Conservation (phyloP, 257 asterid genomes). For the Plantago elongata region DNA sequence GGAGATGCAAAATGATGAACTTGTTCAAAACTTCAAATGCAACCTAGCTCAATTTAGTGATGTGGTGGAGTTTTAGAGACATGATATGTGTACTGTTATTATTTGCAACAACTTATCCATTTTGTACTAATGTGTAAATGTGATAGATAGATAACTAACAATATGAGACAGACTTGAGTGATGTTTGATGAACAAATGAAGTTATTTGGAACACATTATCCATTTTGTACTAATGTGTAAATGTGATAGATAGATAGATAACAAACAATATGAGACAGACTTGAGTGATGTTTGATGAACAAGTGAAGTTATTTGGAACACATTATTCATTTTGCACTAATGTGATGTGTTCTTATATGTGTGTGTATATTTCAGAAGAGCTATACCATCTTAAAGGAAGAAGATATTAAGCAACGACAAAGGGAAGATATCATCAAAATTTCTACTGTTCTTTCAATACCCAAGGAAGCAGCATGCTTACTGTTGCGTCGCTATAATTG, state of each 20-base stretch:
- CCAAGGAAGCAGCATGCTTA: conserved; percentile 73
- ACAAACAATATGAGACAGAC: too few species aligned
- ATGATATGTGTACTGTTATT: not conserved
- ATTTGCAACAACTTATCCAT: too few species aligned
- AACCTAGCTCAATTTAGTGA: not conserved
- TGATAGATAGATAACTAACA: too few species aligned
- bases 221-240: not conserved
- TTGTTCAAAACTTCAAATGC: conserved; percentile 2
- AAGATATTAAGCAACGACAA: conserved; percentile 65
- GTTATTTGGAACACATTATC: conserved; percentile 8
- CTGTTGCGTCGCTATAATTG: conserved; percentile 76
- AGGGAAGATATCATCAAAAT: conserved; percentile 67
- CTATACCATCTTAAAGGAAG: conserved; percentile 70
- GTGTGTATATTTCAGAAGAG: conserved; percentile 46
- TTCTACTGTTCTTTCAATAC: conserved; percentile 72
- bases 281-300: too few species aligned
- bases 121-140: too few species aligned
- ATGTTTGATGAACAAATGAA: not conserved
- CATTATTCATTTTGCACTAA: conserved; percentile 2
- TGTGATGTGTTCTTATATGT: conserved; percentile 3
- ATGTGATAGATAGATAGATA: too few species aligned
- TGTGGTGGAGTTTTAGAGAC: not conserved
- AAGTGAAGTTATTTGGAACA: not conserved
- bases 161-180: too few species aligned
- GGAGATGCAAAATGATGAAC: conserved; percentile 13